Evolutionary conservation across 768 basidiomycete genomes (phyloP), one percentile per base, ranked within the genome.

Genomic region (Amanita pallidorosea): DNA sequence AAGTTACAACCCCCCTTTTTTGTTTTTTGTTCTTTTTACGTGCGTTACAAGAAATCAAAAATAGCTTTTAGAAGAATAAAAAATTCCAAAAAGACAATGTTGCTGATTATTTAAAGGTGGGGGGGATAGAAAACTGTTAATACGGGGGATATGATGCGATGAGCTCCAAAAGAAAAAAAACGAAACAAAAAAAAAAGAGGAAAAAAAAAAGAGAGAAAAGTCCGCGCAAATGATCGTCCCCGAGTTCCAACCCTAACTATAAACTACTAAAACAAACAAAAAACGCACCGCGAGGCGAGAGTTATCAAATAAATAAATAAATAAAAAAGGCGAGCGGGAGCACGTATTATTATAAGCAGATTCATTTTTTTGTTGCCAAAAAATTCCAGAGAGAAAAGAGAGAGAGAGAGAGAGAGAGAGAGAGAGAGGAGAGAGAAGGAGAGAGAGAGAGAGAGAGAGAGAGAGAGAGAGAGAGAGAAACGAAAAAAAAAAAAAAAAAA

Each of bases 211-310:
- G 11, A 17, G 11, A 40, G 17, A 23, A 45, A 45, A 45, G 43
- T 49, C 47, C 47, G 13, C 36, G 41, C 3, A 27, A 38, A 40
- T 37, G 20, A 38, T 29, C 47, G 36, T 36, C 38, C 47, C 42
- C 43, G n/a, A 45, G 18, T 49, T 49, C 47, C 47, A 40, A 15
- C 38, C 41, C 33, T 33, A 31, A n/a, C n/a, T n/a, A n/a, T n/a
- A n/a, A n/a, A n/a, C 31, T 31, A 31, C 31, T 31, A 27, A 27
- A 27, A 27, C 27, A 27, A 27, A 23, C 23, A 48, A 48, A 35
- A 46, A 36, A 47, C 45, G 35, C 45, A 47, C 15, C 45, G 18
- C 23, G 45, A 47, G 33, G 20, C n/a, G 45, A 36, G 35, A n/a
- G n/a, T n/a, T 20, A 47, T 35, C 27, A 3, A n/a, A 47, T 35